phyloP scores from a whole-genome alignment of 192 early-diverging fungal species.

The Ambispora gerdemannii region DNA sequence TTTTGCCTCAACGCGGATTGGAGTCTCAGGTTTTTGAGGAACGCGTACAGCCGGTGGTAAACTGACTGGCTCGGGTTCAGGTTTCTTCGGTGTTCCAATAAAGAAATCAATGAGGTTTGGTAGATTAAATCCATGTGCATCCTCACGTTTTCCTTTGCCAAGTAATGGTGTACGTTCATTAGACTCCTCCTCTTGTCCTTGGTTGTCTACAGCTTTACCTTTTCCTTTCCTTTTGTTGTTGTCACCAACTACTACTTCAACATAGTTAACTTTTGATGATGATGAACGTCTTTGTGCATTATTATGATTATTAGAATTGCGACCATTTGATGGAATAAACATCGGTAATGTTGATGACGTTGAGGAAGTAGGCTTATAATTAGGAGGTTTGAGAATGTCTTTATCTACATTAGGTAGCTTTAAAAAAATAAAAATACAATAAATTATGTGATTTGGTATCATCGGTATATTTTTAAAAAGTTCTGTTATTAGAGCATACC shows the following conservation, averaged over 20 bases:
- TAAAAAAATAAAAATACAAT: background rate
- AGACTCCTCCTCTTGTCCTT: background rate
- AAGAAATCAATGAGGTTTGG: background rate
- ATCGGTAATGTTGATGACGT: background rate
- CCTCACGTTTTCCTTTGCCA: background rate
- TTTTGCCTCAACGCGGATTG: slow-evolving; percentile 78
- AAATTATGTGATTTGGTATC: background rate
- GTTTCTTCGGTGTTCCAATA: background rate
- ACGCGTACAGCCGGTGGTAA: slow-evolving; percentile 38
- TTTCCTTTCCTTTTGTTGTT: background rate
- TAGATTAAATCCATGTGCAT: background rate
- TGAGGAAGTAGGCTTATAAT: background rate
- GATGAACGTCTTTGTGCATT: background rate
- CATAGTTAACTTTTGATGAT: slow-evolving; percentile 2
- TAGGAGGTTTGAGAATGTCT: slow-evolving; percentile 29
- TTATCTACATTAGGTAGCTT: slow-evolving; percentile 31
- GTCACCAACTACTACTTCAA: slow-evolving; percentile 6
- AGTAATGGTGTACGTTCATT: slow-evolving; percentile 1
- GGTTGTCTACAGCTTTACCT: slow-evolving; percentile 22
- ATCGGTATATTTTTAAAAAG: background rate
- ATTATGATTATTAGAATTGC: background rate
- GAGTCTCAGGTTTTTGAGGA: slow-evolving; percentile 47
- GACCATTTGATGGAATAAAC: background rate
- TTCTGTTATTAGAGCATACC: slow-evolving; percentile 33
- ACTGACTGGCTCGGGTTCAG: slow-evolving; percentile 22